phyloP scores from a whole-genome alignment of 441 rosid genomes.

The Euphorbia celastroides region DNA sequence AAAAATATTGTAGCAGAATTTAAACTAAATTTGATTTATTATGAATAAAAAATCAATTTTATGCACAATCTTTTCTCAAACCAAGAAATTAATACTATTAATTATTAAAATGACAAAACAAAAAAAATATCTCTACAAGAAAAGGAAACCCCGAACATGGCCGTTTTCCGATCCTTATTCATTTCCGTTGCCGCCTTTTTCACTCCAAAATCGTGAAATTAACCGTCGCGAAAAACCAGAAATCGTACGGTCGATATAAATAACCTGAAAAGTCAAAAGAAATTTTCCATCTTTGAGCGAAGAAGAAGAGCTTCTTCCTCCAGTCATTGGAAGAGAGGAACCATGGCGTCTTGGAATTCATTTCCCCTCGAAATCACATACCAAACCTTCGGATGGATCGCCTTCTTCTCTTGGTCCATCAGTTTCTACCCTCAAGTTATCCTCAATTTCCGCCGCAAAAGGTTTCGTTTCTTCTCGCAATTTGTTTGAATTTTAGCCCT shows the following conservation, averaged over 20 bases:
- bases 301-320: background rate
- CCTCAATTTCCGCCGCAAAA: constrained; percentile 71
- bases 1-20: too few relatives aligned
- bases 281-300: background rate
- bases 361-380: constrained; percentile 53
- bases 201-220: background rate
- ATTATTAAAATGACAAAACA: background rate
- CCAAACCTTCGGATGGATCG: constrained; percentile 66
- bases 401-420: constrained; percentile 72
- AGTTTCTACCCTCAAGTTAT: constrained; percentile 84
- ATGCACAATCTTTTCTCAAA: too few relatives aligned
- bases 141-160: background rate
- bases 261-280: background rate
- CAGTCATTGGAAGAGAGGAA: background rate
- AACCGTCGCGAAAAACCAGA: background rate
- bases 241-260: background rate
- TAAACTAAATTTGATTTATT: too few relatives aligned
- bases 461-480: constrained; percentile 26
- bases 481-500: background rate
- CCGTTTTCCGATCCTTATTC: background rate
- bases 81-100: background rate
- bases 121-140: background rate
- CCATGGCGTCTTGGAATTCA: constrained; percentile 82
- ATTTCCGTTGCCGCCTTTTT: background rate
- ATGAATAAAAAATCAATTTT: too few relatives aligned